A percentile compares a stretch with the other conserved stretches of the same genome.
Evolutionary conservation across 78 protist genomes (phyloP).

Genomic region (Pigoraptor vietnamica): DNA sequence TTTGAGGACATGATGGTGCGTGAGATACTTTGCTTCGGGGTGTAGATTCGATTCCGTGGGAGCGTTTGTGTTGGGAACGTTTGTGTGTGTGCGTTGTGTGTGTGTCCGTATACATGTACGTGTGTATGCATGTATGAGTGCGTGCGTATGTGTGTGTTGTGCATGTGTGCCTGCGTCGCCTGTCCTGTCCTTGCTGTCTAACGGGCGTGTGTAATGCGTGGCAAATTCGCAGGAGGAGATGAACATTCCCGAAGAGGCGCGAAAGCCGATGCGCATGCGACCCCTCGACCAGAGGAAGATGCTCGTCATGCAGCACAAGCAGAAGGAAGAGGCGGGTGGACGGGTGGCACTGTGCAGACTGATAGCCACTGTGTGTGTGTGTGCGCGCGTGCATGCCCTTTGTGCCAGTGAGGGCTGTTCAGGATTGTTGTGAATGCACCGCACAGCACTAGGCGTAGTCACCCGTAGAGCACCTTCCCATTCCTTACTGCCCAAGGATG

Average conservation of each 20-base stretch:
- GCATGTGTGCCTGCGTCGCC: too few species aligned
- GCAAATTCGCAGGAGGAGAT: neutral
- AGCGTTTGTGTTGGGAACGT: neutral
- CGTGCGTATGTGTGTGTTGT: too few species aligned
- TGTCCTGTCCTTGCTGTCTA: too few species aligned
- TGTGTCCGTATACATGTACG: neutral
- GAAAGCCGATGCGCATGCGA: neutral
- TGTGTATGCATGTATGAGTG: too few species aligned
- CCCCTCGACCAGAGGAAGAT: neutral
- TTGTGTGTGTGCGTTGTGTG: neutral
- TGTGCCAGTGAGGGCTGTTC: too few species aligned
- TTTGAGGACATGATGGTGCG: neutral
- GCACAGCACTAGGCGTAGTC: too few species aligned
- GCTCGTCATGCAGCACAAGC: neutral
- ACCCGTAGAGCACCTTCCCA: too few species aligned
- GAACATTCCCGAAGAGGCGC: conserved; percentile 5
- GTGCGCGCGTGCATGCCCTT: neutral
- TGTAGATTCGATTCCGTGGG: too few species aligned
- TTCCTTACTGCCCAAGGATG: too few species aligned
- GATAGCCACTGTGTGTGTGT: neutral
- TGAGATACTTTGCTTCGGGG: neutral
- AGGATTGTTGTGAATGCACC: too few species aligned
- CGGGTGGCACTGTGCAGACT: neutral
- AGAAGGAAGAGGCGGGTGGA: neutral
- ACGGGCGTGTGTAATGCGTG: too few species aligned